Evolutionary conservation across 2,329 filamentous ascomycete genomes (phyloP).

Genomic region (Simplicillium sp.): DNA sequence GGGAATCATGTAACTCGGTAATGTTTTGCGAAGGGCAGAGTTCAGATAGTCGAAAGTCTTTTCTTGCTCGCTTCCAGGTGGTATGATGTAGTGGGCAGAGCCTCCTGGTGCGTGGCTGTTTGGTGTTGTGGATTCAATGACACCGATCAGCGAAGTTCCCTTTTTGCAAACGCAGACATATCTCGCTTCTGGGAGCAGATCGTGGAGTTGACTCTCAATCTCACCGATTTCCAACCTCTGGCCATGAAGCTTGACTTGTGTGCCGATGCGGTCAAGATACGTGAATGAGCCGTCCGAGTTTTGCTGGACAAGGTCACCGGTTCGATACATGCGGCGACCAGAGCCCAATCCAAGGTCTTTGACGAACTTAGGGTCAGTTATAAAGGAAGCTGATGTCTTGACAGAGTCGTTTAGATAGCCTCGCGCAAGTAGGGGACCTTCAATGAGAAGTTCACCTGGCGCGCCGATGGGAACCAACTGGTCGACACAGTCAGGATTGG

Average conservation of each 20-base stretch:
- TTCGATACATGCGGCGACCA: conserved; percentile 7
- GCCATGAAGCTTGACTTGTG: conserved; percentile 14
- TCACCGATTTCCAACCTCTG: conserved; percentile 14
- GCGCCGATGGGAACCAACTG: conserved; percentile 12
- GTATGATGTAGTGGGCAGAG: conserved; percentile 1
- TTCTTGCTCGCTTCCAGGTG: conserved; percentile 1
- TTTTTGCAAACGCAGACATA: conserved; percentile 3
- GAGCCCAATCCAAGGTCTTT: conserved; percentile 1
- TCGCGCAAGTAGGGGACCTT: conserved; percentile 32
- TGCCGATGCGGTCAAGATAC: conserved; percentile 12
- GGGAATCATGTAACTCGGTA: conserved; percentile 32
- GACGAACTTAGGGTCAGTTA: conserved; percentile 4
- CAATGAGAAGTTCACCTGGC: conserved; percentile 21
- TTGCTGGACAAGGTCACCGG: conserved; percentile 9
- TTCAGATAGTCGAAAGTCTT: conserved; percentile 2
- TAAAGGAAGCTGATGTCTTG: conserved; percentile 16
- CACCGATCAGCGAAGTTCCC: conserved; percentile 1
- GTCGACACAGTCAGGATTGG: conserved; percentile 8
- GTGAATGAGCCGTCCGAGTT: conserved; percentile 7
- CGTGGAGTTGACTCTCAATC: conserved; percentile 9
- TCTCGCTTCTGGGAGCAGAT: conserved; percentile 1
- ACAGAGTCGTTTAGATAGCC: conserved; percentile 32
- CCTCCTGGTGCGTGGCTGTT: not conserved
- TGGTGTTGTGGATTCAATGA: conserved; percentile 2
- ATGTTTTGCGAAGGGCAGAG: conserved; percentile 7